Evolutionary conservation across 2,329 filamentous ascomycete species (phyloP), one percentile per base, ranked within the genome.

Genomic region (Verticillium tricorpus): DNA sequence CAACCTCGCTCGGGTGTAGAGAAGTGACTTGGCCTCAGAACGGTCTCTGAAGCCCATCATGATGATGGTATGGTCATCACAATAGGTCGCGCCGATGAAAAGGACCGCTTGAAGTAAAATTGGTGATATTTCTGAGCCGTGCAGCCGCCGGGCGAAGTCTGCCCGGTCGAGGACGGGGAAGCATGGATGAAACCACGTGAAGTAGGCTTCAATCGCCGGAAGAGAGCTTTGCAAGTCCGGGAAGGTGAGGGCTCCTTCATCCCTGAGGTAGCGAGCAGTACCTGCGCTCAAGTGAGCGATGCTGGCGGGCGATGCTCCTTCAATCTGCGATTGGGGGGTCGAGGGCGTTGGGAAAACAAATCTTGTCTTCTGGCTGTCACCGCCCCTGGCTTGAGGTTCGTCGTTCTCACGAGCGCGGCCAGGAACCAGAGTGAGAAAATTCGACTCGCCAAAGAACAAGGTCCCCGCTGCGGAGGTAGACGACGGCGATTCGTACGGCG

Each of bases 111-210:
- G 81, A 1, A 85, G 67, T 2, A 85, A 69, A 3, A 85, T 71
- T 1, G 77, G 79, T 3, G 83, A 83, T 2, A 84, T 72, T 1
- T 71, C 75, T 11, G 76, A 74, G 11, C 73, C 71, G 8, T 69
- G 70, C 45, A 82, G 77, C 2, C 71, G 70, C 2, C 71, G 68
- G 60, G 77, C 73, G 9, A 83, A 71, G 0, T 78, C 76, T 1
- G 72, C 71, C 4, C 80, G 76, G 64, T 85, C 81, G 0, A 86
- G 65, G 14, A 86, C 76, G 0, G 83, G 82, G 57, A 85, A 86
- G 60, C 80, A 81, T 0, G 83, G 82, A 64, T 86, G 83, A 59
- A 85, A 85, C 78, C 82, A 83, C 25, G 75, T 72, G 60, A 86
- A 85, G 70, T 85, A 86, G 0, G 82, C 82, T 19, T 77, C 71